These are phyloP conservation scores for Lophium mytilinum DNA, from an alignment of 495 filamentous ascomycete genomes.

Conservation along the genomic window DNA sequence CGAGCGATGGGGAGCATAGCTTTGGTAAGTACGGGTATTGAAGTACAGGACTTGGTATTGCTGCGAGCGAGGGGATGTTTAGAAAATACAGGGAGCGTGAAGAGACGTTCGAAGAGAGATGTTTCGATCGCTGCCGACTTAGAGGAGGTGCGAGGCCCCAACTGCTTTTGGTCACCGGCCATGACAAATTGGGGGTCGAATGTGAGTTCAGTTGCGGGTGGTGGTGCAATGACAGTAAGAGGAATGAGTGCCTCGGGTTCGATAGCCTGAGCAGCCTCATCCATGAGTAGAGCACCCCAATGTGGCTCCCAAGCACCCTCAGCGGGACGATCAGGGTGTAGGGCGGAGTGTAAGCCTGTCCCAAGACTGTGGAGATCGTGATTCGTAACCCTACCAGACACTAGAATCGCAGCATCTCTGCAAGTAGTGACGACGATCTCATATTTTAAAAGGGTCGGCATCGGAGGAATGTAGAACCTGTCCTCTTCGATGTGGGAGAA, in stretches of 20 bases:
- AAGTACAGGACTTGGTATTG: slow-evolving; percentile 16
- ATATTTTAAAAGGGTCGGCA: slow-evolving; percentile 43
- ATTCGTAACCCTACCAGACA: slow-evolving; percentile 44
- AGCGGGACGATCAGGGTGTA: slow-evolving; percentile 16
- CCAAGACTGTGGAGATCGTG: slow-evolving; percentile 34
- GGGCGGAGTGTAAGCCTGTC: slow-evolving; percentile 23
- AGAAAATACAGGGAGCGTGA: slow-evolving; percentile 38
- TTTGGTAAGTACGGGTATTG: slow-evolving; percentile 14
- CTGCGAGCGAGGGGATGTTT: slow-evolving; percentile 42
- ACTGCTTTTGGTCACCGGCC: slow-evolving; percentile 50
- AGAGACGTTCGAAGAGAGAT: slow-evolving; percentile 47
- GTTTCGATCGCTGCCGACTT: slow-evolving; percentile 34
- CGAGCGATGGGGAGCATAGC: slow-evolving; percentile 35
- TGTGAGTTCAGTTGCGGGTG: slow-evolving; percentile 24
- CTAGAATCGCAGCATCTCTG: slow-evolving; percentile 42
- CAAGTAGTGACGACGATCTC: slow-evolving; percentile 45
- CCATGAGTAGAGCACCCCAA: slow-evolving; percentile 48
- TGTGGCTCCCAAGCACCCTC: slow-evolving; percentile 30
- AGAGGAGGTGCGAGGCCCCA: slow-evolving; percentile 42
- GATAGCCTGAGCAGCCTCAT: slow-evolving; percentile 51
- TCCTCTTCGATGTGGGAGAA: slow-evolving; percentile 43
- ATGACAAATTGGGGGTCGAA: slow-evolving; percentile 42
- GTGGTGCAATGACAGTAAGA: slow-evolving; percentile 44
- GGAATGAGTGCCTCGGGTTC: slow-evolving; percentile 46
- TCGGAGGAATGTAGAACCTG: slow-evolving; percentile 42